Evolutionary conservation across 2,329 filamentous ascomycete genomes (phyloP), one percentile per base, ranked within the genome.

Genomic region (Plectosphaerella plurivora): DNA sequence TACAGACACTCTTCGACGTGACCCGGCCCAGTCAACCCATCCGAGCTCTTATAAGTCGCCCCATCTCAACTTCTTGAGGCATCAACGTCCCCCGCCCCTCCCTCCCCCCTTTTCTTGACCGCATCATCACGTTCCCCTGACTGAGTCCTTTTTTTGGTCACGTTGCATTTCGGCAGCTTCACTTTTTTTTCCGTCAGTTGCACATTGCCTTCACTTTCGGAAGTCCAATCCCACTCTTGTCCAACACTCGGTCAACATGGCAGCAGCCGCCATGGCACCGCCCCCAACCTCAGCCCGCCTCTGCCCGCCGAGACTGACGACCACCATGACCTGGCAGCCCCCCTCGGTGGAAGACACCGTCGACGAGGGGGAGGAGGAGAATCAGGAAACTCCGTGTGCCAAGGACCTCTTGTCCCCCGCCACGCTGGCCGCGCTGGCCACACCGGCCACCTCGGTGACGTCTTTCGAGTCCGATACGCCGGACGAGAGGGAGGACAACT

Each of bases 401-500:
- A 20, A 44, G 41, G 10, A 44, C 41, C 18, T 20, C 41, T 12
- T 33, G 16, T 44, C 18, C 6, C 41, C 41, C 18, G 41, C 16
- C 41, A 20, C 41, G 16, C 41, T 18, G 18, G 11, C 41, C 16
- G 18, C 41, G 9, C 44, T 39, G 22, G 48, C 8, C 28, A 44
- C 41, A 18, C 41, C 41, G 18, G 16, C 41, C 11, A 44, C 41
- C 9, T 50, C 48, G 22, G 48, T 44, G n/a, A 45, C 48, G 12
- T 50, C 48, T 3, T 45, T 35, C 16, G 48, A 50, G 16, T 28
- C 22, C 16, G 48, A 50, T 18, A 25, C 48, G n/a, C 22, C 44
- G 16, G 48, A 50, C 20, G 36, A 50, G 14, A n/a, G 36, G 20
- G 24, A 50, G 16, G 48, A 50, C 48, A 42, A 42, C 46, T 16